A percentile compares a stretch with the other conserved stretches of the same genome.
Evolutionary conservation across 352 stramenopile species (phyloP).

Genomic region (Globisporangium radiosum): DNA sequence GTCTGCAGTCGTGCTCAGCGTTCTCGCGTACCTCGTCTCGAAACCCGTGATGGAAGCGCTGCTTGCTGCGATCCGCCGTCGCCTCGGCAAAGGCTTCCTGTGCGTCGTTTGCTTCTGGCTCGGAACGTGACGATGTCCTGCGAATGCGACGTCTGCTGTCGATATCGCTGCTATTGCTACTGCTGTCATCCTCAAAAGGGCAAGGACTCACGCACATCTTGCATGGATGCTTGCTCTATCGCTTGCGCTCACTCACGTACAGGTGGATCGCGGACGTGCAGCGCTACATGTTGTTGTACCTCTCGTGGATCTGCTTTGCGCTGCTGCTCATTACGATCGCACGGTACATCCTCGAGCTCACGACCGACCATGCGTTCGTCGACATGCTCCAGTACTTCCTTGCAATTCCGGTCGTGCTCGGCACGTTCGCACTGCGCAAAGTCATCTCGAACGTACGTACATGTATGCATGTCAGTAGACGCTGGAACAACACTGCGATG

Average conservation of each 20-base stretch:
- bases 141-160: too few relatives aligned
- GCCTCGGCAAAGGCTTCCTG: constrained; percentile 58
- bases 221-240: neutral
- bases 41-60: constrained; percentile 42
- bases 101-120: constrained; percentile 10
- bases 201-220: neutral
- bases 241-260: neutral
- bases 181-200: too few relatives aligned
- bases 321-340: constrained; percentile 43
- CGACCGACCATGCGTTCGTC: constrained; percentile 39
- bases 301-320: constrained; percentile 65
- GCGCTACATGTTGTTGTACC: constrained; percentile 64
- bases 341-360: constrained; percentile 46
- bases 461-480: neutral
- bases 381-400: constrained; percentile 49
- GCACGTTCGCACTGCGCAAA: constrained; percentile 64
- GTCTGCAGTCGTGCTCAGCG: constrained; percentile 29
- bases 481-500: neutral
- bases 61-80: constrained; percentile 38
- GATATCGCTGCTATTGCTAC: too few relatives aligned
- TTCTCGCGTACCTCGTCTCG: constrained; percentile 50
- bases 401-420: constrained; percentile 62
- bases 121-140: too few relatives aligned
- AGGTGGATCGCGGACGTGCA: constrained; percentile 79
- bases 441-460: constrained; percentile 66